Evolutionary conservation across 192 early-diverging fungal genomes (phyloP).

Genomic region (Coemansia sp.): DNA sequence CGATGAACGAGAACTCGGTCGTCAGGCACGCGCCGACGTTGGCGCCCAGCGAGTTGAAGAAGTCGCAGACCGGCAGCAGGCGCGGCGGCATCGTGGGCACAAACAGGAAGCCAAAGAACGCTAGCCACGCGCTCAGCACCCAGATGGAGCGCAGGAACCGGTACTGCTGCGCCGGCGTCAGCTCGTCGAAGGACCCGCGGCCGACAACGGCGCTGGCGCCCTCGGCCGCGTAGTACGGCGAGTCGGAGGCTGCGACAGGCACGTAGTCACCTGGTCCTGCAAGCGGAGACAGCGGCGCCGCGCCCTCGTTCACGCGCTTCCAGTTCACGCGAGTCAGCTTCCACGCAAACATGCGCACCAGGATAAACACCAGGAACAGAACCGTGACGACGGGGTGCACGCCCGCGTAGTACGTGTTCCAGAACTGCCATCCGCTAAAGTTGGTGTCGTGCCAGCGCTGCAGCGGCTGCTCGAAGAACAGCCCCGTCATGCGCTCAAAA

Average conservation of each 20-base stretch:
- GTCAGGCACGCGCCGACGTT: constrained; percentile 52
- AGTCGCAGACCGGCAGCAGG: constrained; percentile 53
- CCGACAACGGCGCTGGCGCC: constrained; percentile 18
- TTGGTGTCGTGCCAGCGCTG: constrained; percentile 47
- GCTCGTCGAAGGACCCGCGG: constrained; percentile 34
- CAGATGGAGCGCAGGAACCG: constrained; percentile 53
- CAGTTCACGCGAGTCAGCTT: constrained; percentile 53
- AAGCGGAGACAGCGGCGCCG: constrained; percentile 5
- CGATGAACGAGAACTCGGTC: constrained; percentile 45
- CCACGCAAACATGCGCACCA: constrained; percentile 55
- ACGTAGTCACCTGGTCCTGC: constrained; percentile 31
- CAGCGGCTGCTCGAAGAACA: constrained; percentile 52
- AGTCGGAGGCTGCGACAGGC: constrained; percentile 9
- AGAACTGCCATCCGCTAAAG: constrained; percentile 48
- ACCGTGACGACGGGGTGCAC: constrained; percentile 52
- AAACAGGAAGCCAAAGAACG: constrained; percentile 52
- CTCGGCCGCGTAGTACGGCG: constrained; percentile 26
- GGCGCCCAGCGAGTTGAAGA: constrained; percentile 44
- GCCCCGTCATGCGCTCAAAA: constrained; percentile 39
- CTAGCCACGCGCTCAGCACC: constrained; percentile 50
- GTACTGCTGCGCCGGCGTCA: constrained; percentile 54
- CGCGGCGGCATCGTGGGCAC: constrained; percentile 54
- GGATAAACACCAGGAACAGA: constrained; percentile 44
- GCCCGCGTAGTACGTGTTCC: constrained; percentile 56
- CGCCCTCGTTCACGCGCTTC: constrained; percentile 51